Evolutionary conservation across 1,139 yeast species (phyloP), one percentile per base, ranked within the genome.

Genomic region (Pichia inconspicua): DNA sequence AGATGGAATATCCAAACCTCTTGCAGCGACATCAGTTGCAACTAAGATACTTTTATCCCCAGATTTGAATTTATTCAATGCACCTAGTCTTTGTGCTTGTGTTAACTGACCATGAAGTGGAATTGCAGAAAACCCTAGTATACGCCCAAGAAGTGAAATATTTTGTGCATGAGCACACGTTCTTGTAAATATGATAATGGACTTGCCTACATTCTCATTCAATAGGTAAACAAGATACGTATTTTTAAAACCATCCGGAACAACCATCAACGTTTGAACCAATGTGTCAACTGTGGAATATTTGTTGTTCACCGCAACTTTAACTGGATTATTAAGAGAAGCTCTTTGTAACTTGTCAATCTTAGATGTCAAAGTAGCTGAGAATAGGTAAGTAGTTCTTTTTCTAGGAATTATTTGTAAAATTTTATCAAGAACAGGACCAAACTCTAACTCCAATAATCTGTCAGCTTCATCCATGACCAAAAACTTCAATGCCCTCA

Each of bases 401-500:
- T 84, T 80, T 41, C 75, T 70, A n/a, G 98, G 98, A 43, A 92
- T 85, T 46, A 87, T 78, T 55, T 82, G 84, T 53, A 92, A 72
- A 54, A 92, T 86, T 63, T 85, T 84, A 61, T 89, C 96, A 56
- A 92, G 73, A 22, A 92, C 96, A 38, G 96, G 96, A 14, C 96
- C 97, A 61, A 94, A 92, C 65, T 94, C 98, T 87, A 92, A 80
- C 70, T 92, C 98, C 60, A 92, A 73, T 57, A 94, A 74, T 64
- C 98, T 75, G 67, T 92, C 99, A 25, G 97, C 97, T 71, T 92
- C 98, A 67, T 92, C 98, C 87, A 92, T 84, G 8, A 92, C 95
- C 52, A 92, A 74, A 65, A 76, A 92, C 64, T 85, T 82, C 63
- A 92, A 72, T 49, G 84, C 83, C 53, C 88, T 79, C 56, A 92